Evolutionary conservation across 2,329 filamentous ascomycete species (phyloP), one percentile per base, ranked within the genome.

Genomic region (Fusarium penzigii): DNA sequence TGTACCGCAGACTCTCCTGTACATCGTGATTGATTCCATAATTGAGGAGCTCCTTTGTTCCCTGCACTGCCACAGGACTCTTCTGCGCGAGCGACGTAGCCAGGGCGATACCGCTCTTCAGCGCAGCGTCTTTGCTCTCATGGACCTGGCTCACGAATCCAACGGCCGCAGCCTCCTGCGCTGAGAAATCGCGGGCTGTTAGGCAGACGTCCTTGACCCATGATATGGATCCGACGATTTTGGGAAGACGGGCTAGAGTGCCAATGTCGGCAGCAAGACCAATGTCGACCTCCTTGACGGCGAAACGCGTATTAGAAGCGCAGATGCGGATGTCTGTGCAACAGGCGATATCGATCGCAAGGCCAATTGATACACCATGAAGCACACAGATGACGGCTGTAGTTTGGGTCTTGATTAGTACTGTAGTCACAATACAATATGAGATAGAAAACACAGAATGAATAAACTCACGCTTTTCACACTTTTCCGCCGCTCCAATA

Each of bases 11-110:
- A 43, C 87, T 90, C 62, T 96, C 91, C 42, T 82, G 83, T 29
- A 96, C 84, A 2, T 80, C 78, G 69, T 92, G 84, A 70, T 96
- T 92, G 63, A 90, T 81, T 34, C 87, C 88, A 67, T 87, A 90
- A 71, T 94, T 92, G 67, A 96, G 68, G 56, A 96, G 73, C 74
- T 94, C 89, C 77, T 96, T 96, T 9, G 92, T 96, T 6, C 89
- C 87, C 75, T 91, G 84, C 58, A 93, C 89, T 2, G 91, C 92
- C 17, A 97, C 86, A 0, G 93, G 93, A 66, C 89, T 94, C 81
- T 97, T 97, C 16, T 70, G 76, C 29, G 89, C 88, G 52, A 97
- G 82, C 64, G 85, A 63, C 11, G 66, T 72, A 1, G 87, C 90
- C 65, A 89, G 66, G 56, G 83, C 77, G 54, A 92, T 44, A 0